Percentiles rank a stretch among this genome's conserved stretches.
phyloP scores from a whole-genome alignment of 345 rosid genomes.

The Citrus medica region DNA sequence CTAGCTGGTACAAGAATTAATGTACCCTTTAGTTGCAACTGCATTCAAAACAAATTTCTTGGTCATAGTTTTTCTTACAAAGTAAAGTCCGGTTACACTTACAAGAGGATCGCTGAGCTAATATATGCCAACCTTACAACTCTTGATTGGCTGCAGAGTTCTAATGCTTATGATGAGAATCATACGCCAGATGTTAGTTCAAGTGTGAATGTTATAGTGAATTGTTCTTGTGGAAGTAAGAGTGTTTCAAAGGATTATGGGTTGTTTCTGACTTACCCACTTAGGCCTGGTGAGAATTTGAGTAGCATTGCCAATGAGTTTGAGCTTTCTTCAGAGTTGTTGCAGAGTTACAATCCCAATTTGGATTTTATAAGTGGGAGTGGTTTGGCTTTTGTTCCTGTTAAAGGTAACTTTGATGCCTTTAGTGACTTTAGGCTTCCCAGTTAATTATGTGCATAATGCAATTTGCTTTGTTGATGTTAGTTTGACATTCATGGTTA shows the following conservation, averaged over 20 bases:
- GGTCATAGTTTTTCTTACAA: neutral
- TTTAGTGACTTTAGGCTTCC: neutral
- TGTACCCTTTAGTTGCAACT: neutral
- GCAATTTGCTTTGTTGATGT: neutral
- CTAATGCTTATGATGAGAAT: neutral
- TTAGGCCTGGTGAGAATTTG: constrained; percentile 29
- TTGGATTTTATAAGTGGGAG: neutral
- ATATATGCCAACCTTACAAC: constrained; percentile 30
- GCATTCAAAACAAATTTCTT: neutral
- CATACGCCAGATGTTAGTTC: neutral
- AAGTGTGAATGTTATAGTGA: constrained; percentile 39
- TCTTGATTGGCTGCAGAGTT: constrained; percentile 23
- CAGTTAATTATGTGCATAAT: neutral
- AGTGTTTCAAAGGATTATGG: constrained; percentile 38
- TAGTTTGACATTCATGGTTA: neutral
- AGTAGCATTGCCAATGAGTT: constrained; percentile 18
- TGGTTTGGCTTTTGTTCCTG: constrained; percentile 10
- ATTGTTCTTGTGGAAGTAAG: constrained; percentile 45
- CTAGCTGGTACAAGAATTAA: neutral
- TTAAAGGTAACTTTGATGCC: constrained; percentile 1
- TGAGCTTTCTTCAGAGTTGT: constrained; percentile 15
- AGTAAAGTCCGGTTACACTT: neutral
- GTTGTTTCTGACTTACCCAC: constrained; percentile 40
- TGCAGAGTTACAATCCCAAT: neutral
- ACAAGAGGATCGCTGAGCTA: neutral